Percentiles rank a stretch among this genome's conserved stretches.
phyloP scores from a whole-genome alignment of 495 filamentous ascomycete genomes.

The Extremus antarcticus region DNA sequence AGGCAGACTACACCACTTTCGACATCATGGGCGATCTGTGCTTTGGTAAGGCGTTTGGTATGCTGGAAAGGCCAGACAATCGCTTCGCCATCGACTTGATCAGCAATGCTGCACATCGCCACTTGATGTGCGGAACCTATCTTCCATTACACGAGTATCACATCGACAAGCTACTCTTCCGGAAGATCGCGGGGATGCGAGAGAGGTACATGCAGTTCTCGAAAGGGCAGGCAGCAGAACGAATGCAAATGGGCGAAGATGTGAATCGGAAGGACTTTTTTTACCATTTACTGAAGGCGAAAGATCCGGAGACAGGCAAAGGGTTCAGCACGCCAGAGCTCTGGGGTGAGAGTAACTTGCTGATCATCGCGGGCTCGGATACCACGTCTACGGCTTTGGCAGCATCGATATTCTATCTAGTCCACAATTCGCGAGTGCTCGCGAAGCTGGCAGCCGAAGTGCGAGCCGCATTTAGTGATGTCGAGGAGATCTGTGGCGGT shows the following conservation, averaged over 20 bases:
- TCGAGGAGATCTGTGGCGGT: slow-evolving; percentile 42
- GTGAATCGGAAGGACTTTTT: slow-evolving; percentile 24
- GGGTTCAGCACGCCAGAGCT: slow-evolving; percentile 24
- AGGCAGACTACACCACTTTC: slow-evolving; percentile 46
- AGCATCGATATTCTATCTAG: slow-evolving; percentile 53
- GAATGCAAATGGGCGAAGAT: background rate
- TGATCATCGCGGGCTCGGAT: slow-evolving; percentile 26
- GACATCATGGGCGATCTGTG: slow-evolving; percentile 62
- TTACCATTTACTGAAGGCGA: slow-evolving; percentile 26
- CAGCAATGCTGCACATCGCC: slow-evolving; percentile 44
- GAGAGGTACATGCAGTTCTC: slow-evolving; percentile 54
- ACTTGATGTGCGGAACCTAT: slow-evolving; percentile 48
- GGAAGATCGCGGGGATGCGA: slow-evolving; percentile 44
- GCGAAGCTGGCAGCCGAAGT: slow-evolving; percentile 41
- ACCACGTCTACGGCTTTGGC: slow-evolving; percentile 36
- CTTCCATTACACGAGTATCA: slow-evolving; percentile 44
- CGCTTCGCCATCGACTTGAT: slow-evolving; percentile 51
- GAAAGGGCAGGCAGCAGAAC: slow-evolving; percentile 35
- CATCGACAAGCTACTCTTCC: slow-evolving; percentile 50
- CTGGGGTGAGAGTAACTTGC: slow-evolving; percentile 24
- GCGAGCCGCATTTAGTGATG: slow-evolving; percentile 29
- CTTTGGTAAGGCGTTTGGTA: slow-evolving; percentile 30
- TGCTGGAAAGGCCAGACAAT: slow-evolving; percentile 29
- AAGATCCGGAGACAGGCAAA: slow-evolving; percentile 27
- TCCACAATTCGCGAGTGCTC: slow-evolving; percentile 37